phyloP scores from a whole-genome alignment of 1,284 basidiomycete genomes.

The Pholiota adiposa region DNA sequence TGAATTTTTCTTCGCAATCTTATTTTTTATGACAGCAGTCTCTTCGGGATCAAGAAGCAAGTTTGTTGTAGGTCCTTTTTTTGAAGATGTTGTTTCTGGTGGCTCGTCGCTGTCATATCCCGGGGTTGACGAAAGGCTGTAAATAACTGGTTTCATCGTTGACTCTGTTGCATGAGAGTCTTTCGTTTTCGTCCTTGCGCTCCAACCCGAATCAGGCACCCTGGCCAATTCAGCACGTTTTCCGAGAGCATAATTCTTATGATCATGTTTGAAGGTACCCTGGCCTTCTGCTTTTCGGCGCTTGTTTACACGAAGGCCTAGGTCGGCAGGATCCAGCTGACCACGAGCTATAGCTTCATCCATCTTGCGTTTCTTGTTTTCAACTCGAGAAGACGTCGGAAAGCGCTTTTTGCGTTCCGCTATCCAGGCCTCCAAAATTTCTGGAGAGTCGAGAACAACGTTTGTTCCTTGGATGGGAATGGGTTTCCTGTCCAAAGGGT shows the following conservation, averaged over 20 bases:
- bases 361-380: slow-evolving; percentile 77
- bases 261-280: background rate
- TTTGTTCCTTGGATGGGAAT: slow-evolving; percentile 84
- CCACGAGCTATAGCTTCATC: slow-evolving; percentile 82
- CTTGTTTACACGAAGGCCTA: slow-evolving; percentile 33
- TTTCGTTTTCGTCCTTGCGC: slow-evolving; percentile 6
- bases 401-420: slow-evolving; percentile 85
- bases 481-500: slow-evolving; percentile 54
- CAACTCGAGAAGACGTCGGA: slow-evolving; percentile 70
- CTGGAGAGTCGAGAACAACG: slow-evolving; percentile 78
- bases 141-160: background rate
- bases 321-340: slow-evolving; percentile 61
- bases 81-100: slow-evolving; percentile 71
- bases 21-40: background rate
- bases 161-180: slow-evolving; percentile 6
- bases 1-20: background rate
- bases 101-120: slow-evolving; percentile 34
- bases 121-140: slow-evolving; percentile 3
- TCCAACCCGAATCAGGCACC: slow-evolving; percentile 11
- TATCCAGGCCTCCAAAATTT: slow-evolving; percentile 84
- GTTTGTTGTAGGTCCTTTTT: slow-evolving; percentile 26
- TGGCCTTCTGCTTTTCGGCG: slow-evolving; percentile 20
- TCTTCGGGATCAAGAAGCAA: background rate
- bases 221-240: background rate
- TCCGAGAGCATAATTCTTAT: background rate